Base-by-base conservation (phyloP, 1,284 basidiomycete genomes). In the Violaceomyces palustris region DNA sequence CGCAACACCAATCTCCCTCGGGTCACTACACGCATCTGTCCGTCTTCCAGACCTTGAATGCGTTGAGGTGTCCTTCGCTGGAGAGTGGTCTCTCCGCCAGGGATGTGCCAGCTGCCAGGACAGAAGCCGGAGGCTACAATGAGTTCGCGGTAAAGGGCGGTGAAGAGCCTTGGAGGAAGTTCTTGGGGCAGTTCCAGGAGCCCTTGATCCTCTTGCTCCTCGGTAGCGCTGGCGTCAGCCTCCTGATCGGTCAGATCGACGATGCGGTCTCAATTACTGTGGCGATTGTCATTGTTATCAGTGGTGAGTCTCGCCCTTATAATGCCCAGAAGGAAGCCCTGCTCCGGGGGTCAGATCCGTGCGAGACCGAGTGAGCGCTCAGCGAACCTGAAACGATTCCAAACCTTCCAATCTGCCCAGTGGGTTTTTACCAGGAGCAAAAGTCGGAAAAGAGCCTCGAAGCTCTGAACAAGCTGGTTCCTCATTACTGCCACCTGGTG, bases 361-460 rank as follows among this genome's bases (percentile, higher is more conserved):
- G n/a, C n/a, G n/a, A n/a, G n/a, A n/a, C n/a, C n/a, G n/a, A n/a
- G n/a, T n/a, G n/a, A n/a, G n/a, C n/a, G n/a, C n/a, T n/a, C n/a
- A n/a, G n/a, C n/a, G n/a, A n/a, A n/a, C n/a, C n/a, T n/a, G n/a
- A n/a, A n/a, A n/a, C n/a, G n/a, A n/a, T n/a, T n/a, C n/a, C n/a
- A n/a, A n/a, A 23, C 18, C 17, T n/a, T 54, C 15, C 24, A 23
- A 65, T 90, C n/a, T n/a, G n/a, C n/a, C n/a, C n/a, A n/a, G 92
- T 97, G 50, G 93, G 89, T 1, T 96, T 96, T 67, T 83, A 96
- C 27, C 92, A 97, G 74, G 92, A 97, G 76, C 84, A 87, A 56
- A 80, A 92, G 30, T 96, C 91, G 0, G 93, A 97, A 75, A 86
- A 96, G 76, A 89, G 86, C 43, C 78, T 97, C 21, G 89, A 94